Conservation (phyloP, 305 asterid species). For the Rubia tinctorum region DNA sequence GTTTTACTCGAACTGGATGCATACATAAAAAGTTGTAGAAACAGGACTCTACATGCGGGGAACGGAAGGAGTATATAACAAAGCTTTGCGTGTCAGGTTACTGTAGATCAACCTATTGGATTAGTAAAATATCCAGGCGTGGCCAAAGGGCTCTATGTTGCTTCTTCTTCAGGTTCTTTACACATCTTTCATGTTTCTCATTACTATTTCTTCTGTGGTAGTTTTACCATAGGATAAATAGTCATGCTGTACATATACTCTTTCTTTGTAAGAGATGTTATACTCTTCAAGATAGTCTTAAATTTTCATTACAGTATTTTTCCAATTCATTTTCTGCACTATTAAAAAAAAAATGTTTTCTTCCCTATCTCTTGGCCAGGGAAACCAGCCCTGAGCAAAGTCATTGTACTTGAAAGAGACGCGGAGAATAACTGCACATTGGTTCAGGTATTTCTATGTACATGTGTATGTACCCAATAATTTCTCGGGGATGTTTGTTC, state of each 20-base stretch:
- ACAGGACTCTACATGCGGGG: neutral
- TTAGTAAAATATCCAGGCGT: conserved; percentile 85
- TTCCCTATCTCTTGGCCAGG: conserved; percentile 41
- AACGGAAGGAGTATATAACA: neutral
- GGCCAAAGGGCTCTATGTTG: conserved; percentile 91
- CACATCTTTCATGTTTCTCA: conserved; percentile 9
- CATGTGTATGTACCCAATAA: conserved; percentile 9
- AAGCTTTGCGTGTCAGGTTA: conserved; percentile 43
- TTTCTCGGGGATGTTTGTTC: neutral
- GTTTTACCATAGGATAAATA: neutral
- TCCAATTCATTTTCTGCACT: neutral
- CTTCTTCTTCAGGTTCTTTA: conserved; percentile 76
- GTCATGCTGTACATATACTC: neutral
- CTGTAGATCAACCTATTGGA: conserved; percentile 89
- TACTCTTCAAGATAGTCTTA: neutral
- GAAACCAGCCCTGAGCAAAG: conserved; percentile 87
- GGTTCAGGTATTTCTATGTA: conserved; percentile 59
- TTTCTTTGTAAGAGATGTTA: neutral
- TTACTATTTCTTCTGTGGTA: conserved; percentile 6
- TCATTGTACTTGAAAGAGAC: conserved; percentile 67
- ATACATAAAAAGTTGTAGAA: neutral
- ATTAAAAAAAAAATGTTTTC: conserved; percentile 16
- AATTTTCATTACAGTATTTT: neutral
- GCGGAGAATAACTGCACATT: conserved; percentile 52
- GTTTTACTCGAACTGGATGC: neutral